A percentile compares a stretch with the other conserved stretches of the same genome.
Evolutionary conservation across 2,329 filamentous ascomycete genomes (phyloP).

Genomic region (Alternaria panax): DNA sequence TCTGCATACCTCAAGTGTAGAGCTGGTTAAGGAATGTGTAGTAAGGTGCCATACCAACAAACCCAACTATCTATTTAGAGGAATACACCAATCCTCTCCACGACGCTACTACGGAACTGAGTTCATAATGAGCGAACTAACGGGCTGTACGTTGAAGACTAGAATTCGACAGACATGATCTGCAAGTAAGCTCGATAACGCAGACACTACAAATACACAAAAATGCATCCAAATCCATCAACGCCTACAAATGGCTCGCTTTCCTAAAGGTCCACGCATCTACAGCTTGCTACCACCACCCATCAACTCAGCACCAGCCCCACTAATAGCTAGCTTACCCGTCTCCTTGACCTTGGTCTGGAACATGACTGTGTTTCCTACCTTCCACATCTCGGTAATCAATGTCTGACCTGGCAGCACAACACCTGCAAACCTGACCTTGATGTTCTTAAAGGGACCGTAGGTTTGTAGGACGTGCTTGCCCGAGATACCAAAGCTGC

Average conservation of each 20-base stretch:
- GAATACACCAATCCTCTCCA: too few species aligned
- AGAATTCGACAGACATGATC: too few species aligned
- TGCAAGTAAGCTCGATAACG: neutral
- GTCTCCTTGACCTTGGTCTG: conserved; percentile 92
- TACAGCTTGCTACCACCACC: conserved; percentile 54
- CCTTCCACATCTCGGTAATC: conserved; percentile 94
- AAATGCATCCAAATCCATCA: neutral
- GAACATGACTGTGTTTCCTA: conserved; percentile 79
- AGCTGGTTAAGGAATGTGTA: neutral
- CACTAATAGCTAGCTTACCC: conserved; percentile 84
- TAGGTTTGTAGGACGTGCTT: conserved; percentile 89
- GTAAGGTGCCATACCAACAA: neutral
- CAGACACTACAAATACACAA: conserved; percentile 12
- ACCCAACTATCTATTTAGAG: too few species aligned
- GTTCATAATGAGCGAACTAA: too few species aligned
- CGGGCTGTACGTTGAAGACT: too few species aligned
- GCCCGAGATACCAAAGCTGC: conserved; percentile 88
- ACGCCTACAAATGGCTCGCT: neutral
- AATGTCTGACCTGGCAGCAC: conserved; percentile 88
- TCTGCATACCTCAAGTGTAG: neutral
- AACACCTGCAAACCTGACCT: conserved; percentile 87
- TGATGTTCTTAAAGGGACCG: conserved; percentile 87
- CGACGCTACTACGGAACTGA: too few species aligned
- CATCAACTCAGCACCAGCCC: conserved; percentile 79
- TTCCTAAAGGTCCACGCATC: neutral